Conservation (phyloP, 345 rosid species). For the thale cress (Arabidopsis thaliana) region DNA sequence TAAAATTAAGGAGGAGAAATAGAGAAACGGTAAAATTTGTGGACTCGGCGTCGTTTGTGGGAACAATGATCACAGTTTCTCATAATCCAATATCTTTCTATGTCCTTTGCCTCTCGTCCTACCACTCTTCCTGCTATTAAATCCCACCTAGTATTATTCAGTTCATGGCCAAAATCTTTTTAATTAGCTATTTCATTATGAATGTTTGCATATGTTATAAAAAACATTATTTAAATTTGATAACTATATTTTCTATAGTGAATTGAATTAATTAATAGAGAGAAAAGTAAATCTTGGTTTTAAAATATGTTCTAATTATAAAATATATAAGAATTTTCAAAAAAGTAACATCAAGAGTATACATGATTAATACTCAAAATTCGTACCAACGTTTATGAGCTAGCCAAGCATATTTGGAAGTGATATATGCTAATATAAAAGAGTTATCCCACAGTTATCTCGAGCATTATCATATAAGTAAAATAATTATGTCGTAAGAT, state of each 20-base stretch:
- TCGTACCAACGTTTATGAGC: too few relatives aligned
- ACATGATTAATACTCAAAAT: too few relatives aligned
- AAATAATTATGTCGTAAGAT: not conserved
- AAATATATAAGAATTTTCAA: too few relatives aligned
- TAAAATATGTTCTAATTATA: too few relatives aligned
- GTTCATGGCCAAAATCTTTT: too few relatives aligned
- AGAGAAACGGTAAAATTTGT: not conserved
- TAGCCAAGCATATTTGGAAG: not conserved
- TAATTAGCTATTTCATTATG: too few relatives aligned
- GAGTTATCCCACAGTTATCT: not conserved
- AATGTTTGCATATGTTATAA: too few relatives aligned
- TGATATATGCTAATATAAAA: not conserved
- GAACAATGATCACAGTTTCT: slow-evolving; percentile 33
- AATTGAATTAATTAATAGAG: too few relatives aligned
- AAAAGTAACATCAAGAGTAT: too few relatives aligned
- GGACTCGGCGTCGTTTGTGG: not conserved
- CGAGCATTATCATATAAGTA: not conserved
- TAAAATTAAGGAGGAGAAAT: not conserved
- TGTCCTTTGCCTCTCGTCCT: slow-evolving; percentile 67
- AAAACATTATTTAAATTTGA: too few relatives aligned
- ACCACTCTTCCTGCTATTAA: slow-evolving; percentile 68
- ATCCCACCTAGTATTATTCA: slow-evolving; percentile 53
- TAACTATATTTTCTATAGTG: too few relatives aligned
- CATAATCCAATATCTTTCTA: slow-evolving; percentile 64
- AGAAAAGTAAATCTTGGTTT: too few relatives aligned